Evolutionary conservation across 140 eudicot genomes (phyloP), one percentile per base, ranked within the genome.

Genomic region (Stevia rebaudiana): DNA sequence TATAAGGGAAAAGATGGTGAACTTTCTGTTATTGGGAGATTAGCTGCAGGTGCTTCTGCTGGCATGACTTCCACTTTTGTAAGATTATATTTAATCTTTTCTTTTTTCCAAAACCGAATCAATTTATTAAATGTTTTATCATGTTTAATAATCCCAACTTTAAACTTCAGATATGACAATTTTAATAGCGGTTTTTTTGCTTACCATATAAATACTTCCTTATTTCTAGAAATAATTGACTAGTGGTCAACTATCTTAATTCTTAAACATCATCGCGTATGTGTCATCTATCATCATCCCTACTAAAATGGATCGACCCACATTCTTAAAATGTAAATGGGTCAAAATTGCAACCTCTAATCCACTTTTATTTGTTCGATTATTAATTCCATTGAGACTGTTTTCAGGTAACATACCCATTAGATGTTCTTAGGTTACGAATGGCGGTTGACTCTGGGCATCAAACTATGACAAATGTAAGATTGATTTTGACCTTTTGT

Each of bases 31-130:
- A 62, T 89, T 67, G 96, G 98, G 78, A 88, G 96, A 79, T 79
- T 88, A 55, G 95, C 96, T 58, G 98, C 98, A 67, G 98, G 98
- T 77, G 98, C 98, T 73, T 92, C 94, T 83, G 98, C 98, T 78
- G 98, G 96, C 89, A 88, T 92, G 98, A 88, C 96, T 67, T 92
- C 98, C 23, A 91, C 98, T 67, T 81, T 91, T 48, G 98, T 91
- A 80, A 83, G 95, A 81, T 72, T 68, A 30, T 60, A 22, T 64
- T 12, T 35, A 3, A 21, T 11, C 36, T n/a, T 13, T 23, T 22
- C n/a, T 23, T 21, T 6, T 56, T 56, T 18, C 21, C 21, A 56
- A 35, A 41, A 10, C 12, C 28, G n/a, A 28, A 15, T 36, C 30
- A 0, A 40, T 41, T 24, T 10, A 17, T 30, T 8, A 6, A 42